A percentile compares a stretch with the other conserved stretches of the same genome.
phyloP scores from a whole-genome alignment of 345 rosid genomes.

The Corchorus capsularis region DNA sequence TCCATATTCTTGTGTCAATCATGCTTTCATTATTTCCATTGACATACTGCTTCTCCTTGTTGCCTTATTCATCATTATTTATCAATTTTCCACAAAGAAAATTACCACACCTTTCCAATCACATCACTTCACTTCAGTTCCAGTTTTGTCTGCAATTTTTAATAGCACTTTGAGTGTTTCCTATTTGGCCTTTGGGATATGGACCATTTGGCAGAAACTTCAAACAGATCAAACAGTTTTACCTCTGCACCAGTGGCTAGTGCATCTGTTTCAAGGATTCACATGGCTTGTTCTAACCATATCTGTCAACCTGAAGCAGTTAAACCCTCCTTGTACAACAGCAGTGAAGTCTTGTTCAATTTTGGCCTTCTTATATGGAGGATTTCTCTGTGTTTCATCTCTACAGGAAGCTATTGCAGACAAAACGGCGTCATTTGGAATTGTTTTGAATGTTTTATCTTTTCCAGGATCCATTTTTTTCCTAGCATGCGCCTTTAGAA shows the following conservation, averaged over 20 bases:
- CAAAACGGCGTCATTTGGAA: constrained; percentile 11
- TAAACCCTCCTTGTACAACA: constrained; percentile 8
- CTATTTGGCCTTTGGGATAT: constrained; percentile 35
- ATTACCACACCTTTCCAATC: constrained; percentile 2
- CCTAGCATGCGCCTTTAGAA: constrained; percentile 25
- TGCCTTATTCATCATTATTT: constrained; percentile 22
- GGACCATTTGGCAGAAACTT: constrained; percentile 27
- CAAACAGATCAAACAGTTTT: constrained; percentile 21
- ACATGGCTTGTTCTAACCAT: constrained; percentile 39
- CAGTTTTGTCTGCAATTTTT: constrained; percentile 25
- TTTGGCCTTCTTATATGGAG: constrained; percentile 30
- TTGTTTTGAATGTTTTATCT: constrained; percentile 34
- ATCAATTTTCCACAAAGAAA: constrained; percentile 21
- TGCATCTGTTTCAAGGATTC: constrained; percentile 34
- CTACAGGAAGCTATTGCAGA: constrained; percentile 23
- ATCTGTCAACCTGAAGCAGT: constrained; percentile 25
- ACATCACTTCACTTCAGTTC: constrained; percentile 9
- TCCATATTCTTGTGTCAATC: too few species aligned
- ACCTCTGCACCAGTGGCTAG: constrained; percentile 39
- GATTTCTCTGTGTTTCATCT: constrained; percentile 35
- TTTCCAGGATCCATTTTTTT: constrained; percentile 44
- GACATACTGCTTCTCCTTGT: constrained; percentile 33
- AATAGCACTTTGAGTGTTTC: constrained; percentile 35
- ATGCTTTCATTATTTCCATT: constrained; percentile 24
- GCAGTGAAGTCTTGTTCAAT: constrained; percentile 23